Evolutionary conservation across 768 basidiomycete genomes (phyloP).

Genomic region (Mycena rosella): DNA sequence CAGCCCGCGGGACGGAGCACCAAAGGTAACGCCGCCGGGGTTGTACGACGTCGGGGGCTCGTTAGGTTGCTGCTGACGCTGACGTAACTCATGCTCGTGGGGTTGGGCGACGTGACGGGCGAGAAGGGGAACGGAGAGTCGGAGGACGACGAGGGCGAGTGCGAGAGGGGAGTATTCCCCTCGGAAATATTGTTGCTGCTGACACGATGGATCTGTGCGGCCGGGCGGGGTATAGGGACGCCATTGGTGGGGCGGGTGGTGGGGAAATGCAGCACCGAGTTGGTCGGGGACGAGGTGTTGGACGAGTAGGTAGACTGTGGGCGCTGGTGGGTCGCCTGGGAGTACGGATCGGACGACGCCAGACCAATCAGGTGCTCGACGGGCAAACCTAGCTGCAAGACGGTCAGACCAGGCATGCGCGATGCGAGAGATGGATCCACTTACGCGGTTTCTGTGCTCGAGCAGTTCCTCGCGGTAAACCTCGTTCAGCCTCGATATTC

Average conservation of each 20-base stretch:
- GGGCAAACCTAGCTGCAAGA: conserved; percentile 72
- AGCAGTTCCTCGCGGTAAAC: conserved; percentile 89
- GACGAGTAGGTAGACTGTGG: conserved; percentile 55
- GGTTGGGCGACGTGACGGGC: conserved; percentile 63
- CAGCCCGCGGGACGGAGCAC: conserved; percentile 57
- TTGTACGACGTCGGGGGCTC: conserved; percentile 78
- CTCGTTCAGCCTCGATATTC: conserved; percentile 81
- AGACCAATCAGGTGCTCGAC: conserved; percentile 87
- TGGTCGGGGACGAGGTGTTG: conserved; percentile 59
- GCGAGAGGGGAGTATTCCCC: conserved; percentile 72
- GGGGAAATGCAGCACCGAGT: conserved; percentile 56
- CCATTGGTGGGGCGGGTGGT: conserved; percentile 52
- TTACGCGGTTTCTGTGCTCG: conserved; percentile 78
- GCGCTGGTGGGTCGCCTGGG: conserved; percentile 78
- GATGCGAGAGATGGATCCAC: conserved; percentile 47
- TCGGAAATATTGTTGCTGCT: conserved; percentile 59
- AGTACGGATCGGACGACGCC: conserved; percentile 72
- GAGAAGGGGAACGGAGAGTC: conserved; percentile 80
- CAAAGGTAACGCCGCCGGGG: conserved; percentile 53
- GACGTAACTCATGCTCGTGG: conserved; percentile 62
- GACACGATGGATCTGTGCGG: conserved; percentile 69
- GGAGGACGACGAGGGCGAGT: conserved; percentile 71
- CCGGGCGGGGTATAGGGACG: conserved; percentile 83
- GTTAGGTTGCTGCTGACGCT: conserved; percentile 76
- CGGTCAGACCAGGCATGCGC: conserved; percentile 22